Base-by-base conservation (phyloP, 192 early-diverging fungal genomes). In the Lunasporangiospora selenospora region DNA sequence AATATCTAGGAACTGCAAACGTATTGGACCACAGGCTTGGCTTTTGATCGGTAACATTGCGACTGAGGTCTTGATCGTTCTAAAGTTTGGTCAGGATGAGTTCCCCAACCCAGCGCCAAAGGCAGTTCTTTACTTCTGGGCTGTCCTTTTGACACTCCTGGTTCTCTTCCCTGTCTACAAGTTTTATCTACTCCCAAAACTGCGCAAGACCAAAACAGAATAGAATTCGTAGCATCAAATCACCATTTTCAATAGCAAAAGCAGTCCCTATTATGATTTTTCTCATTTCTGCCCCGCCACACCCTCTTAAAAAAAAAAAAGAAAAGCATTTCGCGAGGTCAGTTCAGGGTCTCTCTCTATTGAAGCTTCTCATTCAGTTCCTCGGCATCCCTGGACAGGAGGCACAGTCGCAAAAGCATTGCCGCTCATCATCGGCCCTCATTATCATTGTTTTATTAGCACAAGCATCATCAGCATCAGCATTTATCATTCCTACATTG, bases 11-110 rank as follows among this genome's bases (percentile, higher is more conserved):
- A 81, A 86, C 39, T 93, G 92, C 75, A 94, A 93, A 52, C 90
- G 95, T 38, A 83, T 97, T 64, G 96, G 96, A 55, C 91, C 93
- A 44, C 94, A 96, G 71, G 92, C 93, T 38, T 98, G 96, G 96
- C 78, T 96, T 65, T 80, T 93, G 32, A 88, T 91, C 6, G 90
- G 88, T 31, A 94, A 87, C 38, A 89, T 97, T 59, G 66, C 95
- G 39, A 95, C 95, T 1, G 96, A 98, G 71, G 83, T 93, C 7
- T 65, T 98, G n/a, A 95, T 98, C 63, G 81, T 88, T 43, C 78
- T 95, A 70, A 98, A 98, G 76, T 96, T 94, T 80, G 84, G 87
- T 11, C 81, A 81, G 34, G 94, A 88, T 47, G 94, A 96, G 77
- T 98, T 98, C 75, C 73, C 86, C 1, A 82, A 86, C 45, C 90